phyloP scores from a whole-genome alignment of 2,329 filamentous ascomycete genomes.

The Alternaria sp. region DNA sequence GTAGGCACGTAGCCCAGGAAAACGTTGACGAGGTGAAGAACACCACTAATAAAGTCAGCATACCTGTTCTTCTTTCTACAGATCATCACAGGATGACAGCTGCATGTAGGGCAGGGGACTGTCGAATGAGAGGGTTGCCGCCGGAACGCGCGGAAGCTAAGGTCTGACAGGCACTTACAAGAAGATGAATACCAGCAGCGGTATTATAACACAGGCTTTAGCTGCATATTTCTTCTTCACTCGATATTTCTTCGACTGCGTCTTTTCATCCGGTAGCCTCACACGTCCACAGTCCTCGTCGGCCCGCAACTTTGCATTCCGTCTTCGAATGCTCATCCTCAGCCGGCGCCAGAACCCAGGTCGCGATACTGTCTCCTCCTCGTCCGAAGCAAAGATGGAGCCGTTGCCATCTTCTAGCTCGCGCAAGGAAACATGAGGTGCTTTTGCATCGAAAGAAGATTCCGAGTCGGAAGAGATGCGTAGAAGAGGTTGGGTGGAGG shows the following conservation, averaged over 20 bases:
- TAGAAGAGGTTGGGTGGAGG: slow-evolving; percentile 27
- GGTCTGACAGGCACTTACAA: slow-evolving; percentile 37
- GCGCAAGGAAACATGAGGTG: slow-evolving; percentile 24
- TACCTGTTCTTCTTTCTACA: not conserved
- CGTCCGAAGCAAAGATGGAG: slow-evolving; percentile 21
- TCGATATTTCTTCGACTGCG: slow-evolving; percentile 17
- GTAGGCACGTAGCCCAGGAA: slow-evolving; percentile 45
- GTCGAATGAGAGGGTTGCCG: slow-evolving; percentile 7
- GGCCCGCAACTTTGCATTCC: slow-evolving; percentile 20
- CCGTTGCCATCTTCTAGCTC: slow-evolving; percentile 35
- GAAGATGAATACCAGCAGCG: slow-evolving; percentile 33
- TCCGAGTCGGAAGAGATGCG: slow-evolving; percentile 28
- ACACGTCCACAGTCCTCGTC: slow-evolving; percentile 18
- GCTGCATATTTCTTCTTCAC: slow-evolving; percentile 27
- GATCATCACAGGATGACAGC: not conserved
- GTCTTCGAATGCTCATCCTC: slow-evolving; percentile 37
- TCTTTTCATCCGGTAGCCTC: slow-evolving; percentile 28
- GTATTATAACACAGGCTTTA: slow-evolving; percentile 24
- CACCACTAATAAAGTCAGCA: slow-evolving; percentile 45
- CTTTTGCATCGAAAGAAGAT: slow-evolving; percentile 15
- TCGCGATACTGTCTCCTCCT: slow-evolving; percentile 17
- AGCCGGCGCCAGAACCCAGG: slow-evolving; percentile 34
- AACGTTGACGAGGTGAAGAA: slow-evolving; percentile 51
- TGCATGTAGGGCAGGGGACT: not conserved
- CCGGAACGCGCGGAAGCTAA: slow-evolving; percentile 20